Base-by-base conservation (phyloP, 768 basidiomycete genomes). In the Rubroboletus pulcherrimus region DNA sequence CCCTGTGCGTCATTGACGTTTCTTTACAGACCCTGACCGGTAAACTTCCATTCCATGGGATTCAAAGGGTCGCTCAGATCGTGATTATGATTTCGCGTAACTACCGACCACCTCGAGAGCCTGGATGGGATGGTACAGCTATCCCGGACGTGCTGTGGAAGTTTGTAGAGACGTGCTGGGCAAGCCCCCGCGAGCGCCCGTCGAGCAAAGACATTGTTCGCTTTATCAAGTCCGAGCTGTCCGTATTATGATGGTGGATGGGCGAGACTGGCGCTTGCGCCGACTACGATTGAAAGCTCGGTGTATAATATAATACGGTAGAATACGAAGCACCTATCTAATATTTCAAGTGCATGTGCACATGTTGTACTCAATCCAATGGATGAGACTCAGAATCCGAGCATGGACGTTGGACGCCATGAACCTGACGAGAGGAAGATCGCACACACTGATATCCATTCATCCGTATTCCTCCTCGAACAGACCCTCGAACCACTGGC, bases 161-260 rank as follows among this genome's bases (percentile, higher is more conserved):
- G 4, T 69, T 69, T 17, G 29, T 71, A 1, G 8, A 63, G 49
- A 2, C 30, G 17, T 71, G 67, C 41, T 69, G 69, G 69, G 44
- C 35, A 26, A 55, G 9, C 31, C 53, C 62, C 5, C 21, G 9
- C 11, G 6, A 61, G 14, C 62, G 69, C 7, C 67, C 69, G 14
- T 51, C 58, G 8, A 61, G 56, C 49, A 8, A 24, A 10, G 1
- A 54, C 0, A 51, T 71, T 15, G 39, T 60, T 11, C 0, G 2
- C 10, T 69, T 71, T 45, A 60, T 69, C 44, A 12, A 19, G 10
- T 5, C 5, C 37, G 54, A 61, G 15, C n/a, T 38, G 2, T 43
- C 38, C 0, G 42, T 3, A 10, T 11, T 53, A 19, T 55, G 29
- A 45, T n/a, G 14, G 35, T 26, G 30, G n/a, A 14, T 17, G 10